phyloP scores from a whole-genome alignment of 2,329 filamentous ascomycete genomes.

The Xylaria sp. region DNA sequence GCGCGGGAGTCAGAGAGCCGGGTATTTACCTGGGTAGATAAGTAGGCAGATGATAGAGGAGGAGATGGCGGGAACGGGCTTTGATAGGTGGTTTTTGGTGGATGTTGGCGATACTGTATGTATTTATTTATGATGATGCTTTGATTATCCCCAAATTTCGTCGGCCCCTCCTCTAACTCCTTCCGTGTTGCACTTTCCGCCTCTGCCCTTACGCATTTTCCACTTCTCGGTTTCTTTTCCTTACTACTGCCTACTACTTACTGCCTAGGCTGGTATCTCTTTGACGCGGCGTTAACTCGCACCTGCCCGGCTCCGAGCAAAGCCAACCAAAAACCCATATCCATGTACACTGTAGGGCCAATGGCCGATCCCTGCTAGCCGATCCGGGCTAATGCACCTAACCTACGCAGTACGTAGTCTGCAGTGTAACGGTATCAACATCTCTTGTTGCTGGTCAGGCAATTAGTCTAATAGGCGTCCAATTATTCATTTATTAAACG shows the following conservation, averaged over 20 bases:
- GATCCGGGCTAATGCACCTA: neutral
- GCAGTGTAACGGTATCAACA: slow-evolving; percentile 8
- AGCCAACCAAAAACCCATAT: neutral
- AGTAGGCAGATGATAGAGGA: neutral
- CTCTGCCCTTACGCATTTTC: slow-evolving; percentile 18
- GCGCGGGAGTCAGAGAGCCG: slow-evolving; percentile 5
- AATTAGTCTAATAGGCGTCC: neutral
- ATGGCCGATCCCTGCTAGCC: slow-evolving; percentile 8
- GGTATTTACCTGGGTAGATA: slow-evolving; percentile 14
- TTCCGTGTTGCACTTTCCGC: slow-evolving; percentile 11
- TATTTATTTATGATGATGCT: slow-evolving; percentile 39
- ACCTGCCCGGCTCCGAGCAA: slow-evolving; percentile 36
- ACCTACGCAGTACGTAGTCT: slow-evolving; percentile 2
- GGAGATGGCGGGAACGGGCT: neutral
- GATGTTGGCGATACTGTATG: slow-evolving; percentile 20
- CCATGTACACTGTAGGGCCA: neutral
- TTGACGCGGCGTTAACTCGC: slow-evolving; percentile 29
- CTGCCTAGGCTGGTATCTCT: neutral
- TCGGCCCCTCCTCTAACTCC: slow-evolving; percentile 21
- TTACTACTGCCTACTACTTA: slow-evolving; percentile 3
- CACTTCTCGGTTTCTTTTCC: slow-evolving; percentile 9
- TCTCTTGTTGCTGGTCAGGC: neutral
- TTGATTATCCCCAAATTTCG: slow-evolving; percentile 28
- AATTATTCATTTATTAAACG: neutral
- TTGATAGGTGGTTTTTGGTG: slow-evolving; percentile 21